Percentiles rank a stretch among this genome's conserved stretches.
These are phyloP conservation scores for Pogostemon cablin DNA, from an alignment of 257 asterid genomes.

Conservation along the genomic window DNA sequence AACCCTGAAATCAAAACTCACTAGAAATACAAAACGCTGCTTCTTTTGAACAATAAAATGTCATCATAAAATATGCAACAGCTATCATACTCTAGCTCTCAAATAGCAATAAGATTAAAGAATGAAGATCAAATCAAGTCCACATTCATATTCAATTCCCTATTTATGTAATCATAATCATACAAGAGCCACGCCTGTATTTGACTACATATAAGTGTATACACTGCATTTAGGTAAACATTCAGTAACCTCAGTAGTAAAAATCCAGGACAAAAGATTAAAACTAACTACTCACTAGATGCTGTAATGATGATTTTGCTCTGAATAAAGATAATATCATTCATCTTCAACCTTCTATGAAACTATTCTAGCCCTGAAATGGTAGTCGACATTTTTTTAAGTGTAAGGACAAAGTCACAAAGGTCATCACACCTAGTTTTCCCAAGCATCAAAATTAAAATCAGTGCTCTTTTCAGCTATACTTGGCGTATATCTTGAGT, in stretches of 20 bases:
- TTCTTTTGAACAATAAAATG: conserved; percentile 6
- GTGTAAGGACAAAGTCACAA: not conserved
- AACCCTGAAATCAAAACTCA: not conserved
- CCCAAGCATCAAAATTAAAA: no score
- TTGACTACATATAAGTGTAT: not conserved
- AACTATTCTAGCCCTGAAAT: not conserved
- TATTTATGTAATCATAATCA: no score
- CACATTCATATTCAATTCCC: not conserved
- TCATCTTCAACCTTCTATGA: not conserved
- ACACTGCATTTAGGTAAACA: not conserved
- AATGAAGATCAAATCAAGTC: conserved; percentile 7
- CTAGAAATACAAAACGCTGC: conserved; percentile 2
- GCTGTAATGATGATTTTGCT: not conserved
- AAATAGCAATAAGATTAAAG: not conserved
- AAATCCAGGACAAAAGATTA: conserved; percentile 1
- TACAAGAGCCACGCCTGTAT: no score
- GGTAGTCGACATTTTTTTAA: no score
- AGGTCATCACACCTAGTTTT: no score
- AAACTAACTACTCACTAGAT: not conserved
- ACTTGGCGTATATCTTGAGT: not conserved
- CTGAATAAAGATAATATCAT: not conserved
- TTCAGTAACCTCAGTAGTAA: conserved; percentile 1
- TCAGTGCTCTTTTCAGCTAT: no score
- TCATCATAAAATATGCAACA: conserved; percentile 7
- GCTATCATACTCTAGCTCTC: not conserved